These are phyloP conservation scores for Alliaria petiolata DNA, from an alignment of 345 rosid species.

Conservation along the genomic window DNA sequence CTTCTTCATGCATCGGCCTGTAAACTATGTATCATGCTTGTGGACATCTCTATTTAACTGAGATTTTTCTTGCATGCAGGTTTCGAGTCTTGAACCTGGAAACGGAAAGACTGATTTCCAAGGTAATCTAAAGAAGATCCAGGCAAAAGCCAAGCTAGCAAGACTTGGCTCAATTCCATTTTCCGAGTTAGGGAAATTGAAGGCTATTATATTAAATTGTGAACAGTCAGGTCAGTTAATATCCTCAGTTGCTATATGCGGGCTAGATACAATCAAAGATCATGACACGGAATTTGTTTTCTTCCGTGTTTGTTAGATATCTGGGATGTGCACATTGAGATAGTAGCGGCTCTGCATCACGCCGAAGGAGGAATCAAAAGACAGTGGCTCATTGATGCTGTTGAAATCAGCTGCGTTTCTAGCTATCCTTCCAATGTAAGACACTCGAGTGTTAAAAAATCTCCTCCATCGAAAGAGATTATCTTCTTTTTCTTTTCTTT, in stretches of 20 bases:
- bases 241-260: neutral
- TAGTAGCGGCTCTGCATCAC: constrained; percentile 60
- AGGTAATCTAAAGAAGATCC: constrained; percentile 55
- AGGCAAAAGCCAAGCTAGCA: constrained; percentile 70
- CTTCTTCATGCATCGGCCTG: neutral
- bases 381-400: constrained; percentile 82
- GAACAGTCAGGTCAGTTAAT: constrained; percentile 55
- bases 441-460: neutral
- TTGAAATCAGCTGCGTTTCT: constrained; percentile 83
- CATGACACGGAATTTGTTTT: neutral
- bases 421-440: constrained; percentile 79
- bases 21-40: neutral
- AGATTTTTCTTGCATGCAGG: constrained; percentile 30
- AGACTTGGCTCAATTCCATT: constrained; percentile 50
- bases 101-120: constrained; percentile 29
- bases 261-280: constrained; percentile 3
- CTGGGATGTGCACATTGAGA: constrained; percentile 70
- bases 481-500: neutral
- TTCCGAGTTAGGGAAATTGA: constrained; percentile 61
- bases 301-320: constrained; percentile 43
- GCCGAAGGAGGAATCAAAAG: constrained; percentile 70
- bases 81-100: constrained; percentile 44
- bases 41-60: neutral
- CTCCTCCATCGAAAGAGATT: neutral
- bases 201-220: constrained; percentile 56